These are phyloP conservation scores for Margaritispora aquatica DNA, from an alignment of 495 filamentous ascomycete species.

Conservation along the genomic window DNA sequence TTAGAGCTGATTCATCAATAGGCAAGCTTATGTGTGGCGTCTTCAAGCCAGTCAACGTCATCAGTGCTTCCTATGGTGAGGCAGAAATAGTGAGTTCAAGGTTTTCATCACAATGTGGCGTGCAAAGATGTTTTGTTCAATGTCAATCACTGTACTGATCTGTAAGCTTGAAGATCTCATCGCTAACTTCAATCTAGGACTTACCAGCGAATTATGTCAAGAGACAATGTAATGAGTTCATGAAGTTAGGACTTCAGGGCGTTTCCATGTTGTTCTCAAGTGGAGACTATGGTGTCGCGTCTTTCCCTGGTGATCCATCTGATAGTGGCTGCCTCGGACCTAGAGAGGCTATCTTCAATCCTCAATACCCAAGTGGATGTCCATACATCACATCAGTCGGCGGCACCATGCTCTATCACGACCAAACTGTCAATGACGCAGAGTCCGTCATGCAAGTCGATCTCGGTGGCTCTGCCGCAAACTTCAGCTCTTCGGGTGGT, in stretches of 20 bases:
- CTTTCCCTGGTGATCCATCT: conserved; percentile 10
- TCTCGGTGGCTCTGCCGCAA: background rate
- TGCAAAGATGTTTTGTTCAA: too few species aligned
- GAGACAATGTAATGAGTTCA: conserved; percentile 51
- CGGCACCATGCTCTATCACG: background rate
- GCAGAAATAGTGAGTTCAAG: too few species aligned
- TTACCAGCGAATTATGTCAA: conserved; percentile 46
- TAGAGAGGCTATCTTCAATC: background rate
- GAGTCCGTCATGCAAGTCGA: conserved; percentile 2
- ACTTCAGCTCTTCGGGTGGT: background rate
- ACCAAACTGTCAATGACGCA: background rate
- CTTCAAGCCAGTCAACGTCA: conserved; percentile 51
- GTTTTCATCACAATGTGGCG: too few species aligned
- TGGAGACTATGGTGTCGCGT: conserved; percentile 34
- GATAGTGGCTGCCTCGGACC: conserved; percentile 6
- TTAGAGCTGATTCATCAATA: conserved; percentile 40
- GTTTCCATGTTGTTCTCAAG: conserved; percentile 29
- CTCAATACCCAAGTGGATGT: background rate
- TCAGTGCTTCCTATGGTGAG: conserved; percentile 51
- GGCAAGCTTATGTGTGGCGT: conserved; percentile 46
- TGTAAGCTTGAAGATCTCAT: too few species aligned
- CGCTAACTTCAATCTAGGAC: too few species aligned
- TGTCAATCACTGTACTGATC: too few species aligned
- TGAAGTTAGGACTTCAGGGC: conserved; percentile 38
- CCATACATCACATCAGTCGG: conserved; percentile 1